Evolutionary conservation across 768 basidiomycete species (phyloP).

Genomic region (Chalciporus sphaerocephalus): DNA sequence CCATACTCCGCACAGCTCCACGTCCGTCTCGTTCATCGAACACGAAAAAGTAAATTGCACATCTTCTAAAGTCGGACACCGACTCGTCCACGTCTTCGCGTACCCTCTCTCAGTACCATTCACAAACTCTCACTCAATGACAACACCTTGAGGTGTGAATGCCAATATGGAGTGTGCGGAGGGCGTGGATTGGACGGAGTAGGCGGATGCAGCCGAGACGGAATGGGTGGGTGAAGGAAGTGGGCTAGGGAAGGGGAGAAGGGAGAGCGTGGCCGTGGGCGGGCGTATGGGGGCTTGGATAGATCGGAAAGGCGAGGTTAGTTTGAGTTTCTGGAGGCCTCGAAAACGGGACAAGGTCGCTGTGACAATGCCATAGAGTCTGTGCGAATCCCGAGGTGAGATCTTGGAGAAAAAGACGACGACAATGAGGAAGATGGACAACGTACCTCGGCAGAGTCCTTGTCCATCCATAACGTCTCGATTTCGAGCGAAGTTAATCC

Average conservation of each 20-base stretch:
- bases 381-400: not conserved
- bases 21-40: slow-evolving; percentile 21
- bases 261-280: not conserved
- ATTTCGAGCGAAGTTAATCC: slow-evolving; percentile 24
- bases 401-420: not conserved
- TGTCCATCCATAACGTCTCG: slow-evolving; percentile 25
- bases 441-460: slow-evolving; percentile 29
- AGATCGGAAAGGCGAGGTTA: slow-evolving; percentile 31
- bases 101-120: slow-evolving; percentile 24
- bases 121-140: slow-evolving; percentile 25
- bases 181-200: not conserved
- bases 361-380: slow-evolving; percentile 28
- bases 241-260: not conserved
- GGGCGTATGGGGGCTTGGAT: slow-evolving; percentile 17
- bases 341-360: slow-evolving; percentile 31
- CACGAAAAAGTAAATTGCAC: slow-evolving; percentile 31
- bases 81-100: slow-evolving; percentile 27
- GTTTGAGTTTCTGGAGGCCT: slow-evolving; percentile 26
- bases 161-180: slow-evolving; percentile 1
- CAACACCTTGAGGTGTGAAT: not conserved
- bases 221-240: slow-evolving; percentile 8
- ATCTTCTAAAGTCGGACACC: slow-evolving; percentile 24
- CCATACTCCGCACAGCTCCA: slow-evolving; percentile 31
- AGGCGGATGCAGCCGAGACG: not conserved
- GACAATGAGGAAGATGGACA: not conserved